These are phyloP conservation scores for Gentiana macrophylla DNA, from an alignment of 257 asterid genomes.

Conservation along the genomic window DNA sequence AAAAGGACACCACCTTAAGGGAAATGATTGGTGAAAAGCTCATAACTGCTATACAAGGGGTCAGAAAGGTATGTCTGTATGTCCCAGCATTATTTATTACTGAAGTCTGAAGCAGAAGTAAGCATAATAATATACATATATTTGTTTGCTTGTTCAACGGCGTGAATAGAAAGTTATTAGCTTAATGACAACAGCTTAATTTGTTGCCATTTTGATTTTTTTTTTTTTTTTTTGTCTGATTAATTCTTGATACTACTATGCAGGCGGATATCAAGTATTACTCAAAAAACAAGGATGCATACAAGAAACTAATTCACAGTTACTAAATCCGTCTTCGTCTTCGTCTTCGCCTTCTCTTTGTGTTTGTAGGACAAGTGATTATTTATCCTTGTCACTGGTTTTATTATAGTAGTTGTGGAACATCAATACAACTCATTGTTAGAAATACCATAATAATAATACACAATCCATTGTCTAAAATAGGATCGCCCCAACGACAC, in stretches of 20 bases:
- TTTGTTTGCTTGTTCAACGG: background rate
- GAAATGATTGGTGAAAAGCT: conserved; percentile 77
- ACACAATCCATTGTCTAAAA: too few species aligned
- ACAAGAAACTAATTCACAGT: conserved; percentile 57
- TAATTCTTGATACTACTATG: conserved; percentile 5
- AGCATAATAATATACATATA: too few species aligned
- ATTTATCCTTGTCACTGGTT: too few species aligned
- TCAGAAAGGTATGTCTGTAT: conserved; percentile 56
- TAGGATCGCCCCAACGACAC: too few species aligned
- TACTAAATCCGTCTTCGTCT: conserved; percentile 18
- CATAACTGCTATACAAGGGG: conserved; percentile 51
- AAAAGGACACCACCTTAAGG: conserved; percentile 38
- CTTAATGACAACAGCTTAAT: background rate
- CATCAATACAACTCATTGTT: too few species aligned
- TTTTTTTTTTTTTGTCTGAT: too few species aligned
- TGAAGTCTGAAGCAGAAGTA: too few species aligned
- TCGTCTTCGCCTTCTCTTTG: too few species aligned
- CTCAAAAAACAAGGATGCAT: conserved; percentile 50
- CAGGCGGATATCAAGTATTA: conserved; percentile 76
- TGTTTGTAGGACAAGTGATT: too few species aligned
- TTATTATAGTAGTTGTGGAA: too few species aligned
- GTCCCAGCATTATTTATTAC: too few species aligned
- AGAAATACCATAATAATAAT: too few species aligned
- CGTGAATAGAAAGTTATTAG: background rate
- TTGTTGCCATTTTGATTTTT: background rate